phyloP scores from a whole-genome alignment of 768 basidiomycete genomes.

The Postia placenta region DNA sequence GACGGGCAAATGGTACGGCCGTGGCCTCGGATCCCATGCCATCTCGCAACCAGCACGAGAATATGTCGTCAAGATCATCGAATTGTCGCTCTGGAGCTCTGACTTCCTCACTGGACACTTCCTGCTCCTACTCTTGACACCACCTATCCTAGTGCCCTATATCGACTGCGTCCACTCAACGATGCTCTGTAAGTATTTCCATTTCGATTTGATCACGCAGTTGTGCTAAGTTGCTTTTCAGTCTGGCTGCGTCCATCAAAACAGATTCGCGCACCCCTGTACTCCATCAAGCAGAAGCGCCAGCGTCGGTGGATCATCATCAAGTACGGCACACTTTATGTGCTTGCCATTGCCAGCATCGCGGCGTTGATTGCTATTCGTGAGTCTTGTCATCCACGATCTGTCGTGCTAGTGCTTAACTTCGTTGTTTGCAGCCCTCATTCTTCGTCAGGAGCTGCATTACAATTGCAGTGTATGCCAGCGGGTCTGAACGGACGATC shows the following conservation, averaged over 20 bases:
- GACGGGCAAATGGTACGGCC: conserved; percentile 97
- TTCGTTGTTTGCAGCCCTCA: too few species aligned
- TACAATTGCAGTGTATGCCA: conserved; percentile 24
- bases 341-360: conserved; percentile 62
- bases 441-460: conserved; percentile 21
- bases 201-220: conserved; percentile 13
- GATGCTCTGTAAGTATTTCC: conserved; percentile 67
- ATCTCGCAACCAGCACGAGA: conserved; percentile 99
- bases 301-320: conserved; percentile 89
- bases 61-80: conserved; percentile 96
- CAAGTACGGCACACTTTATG: conserved; percentile 78
- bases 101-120: conserved; percentile 87
- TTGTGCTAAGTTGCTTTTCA: too few species aligned
- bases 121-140: conserved; percentile 85
- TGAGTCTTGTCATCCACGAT: conserved; percentile 34
- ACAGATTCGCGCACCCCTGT: conserved; percentile 89
- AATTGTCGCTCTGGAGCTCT: conserved; percentile 91
- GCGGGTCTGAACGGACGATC: conserved; percentile 21
- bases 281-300: conserved; percentile 82
- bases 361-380: conserved; percentile 73
- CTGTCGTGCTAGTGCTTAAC: conserved; percentile 1
- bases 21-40: conserved; percentile 82
- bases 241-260: conserved; percentile 96
- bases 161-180: conserved; percentile 89
- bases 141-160: conserved; percentile 85